Conservation (phyloP, 164 flowering plant genomes). For the Stephania yunnanensis region DNA sequence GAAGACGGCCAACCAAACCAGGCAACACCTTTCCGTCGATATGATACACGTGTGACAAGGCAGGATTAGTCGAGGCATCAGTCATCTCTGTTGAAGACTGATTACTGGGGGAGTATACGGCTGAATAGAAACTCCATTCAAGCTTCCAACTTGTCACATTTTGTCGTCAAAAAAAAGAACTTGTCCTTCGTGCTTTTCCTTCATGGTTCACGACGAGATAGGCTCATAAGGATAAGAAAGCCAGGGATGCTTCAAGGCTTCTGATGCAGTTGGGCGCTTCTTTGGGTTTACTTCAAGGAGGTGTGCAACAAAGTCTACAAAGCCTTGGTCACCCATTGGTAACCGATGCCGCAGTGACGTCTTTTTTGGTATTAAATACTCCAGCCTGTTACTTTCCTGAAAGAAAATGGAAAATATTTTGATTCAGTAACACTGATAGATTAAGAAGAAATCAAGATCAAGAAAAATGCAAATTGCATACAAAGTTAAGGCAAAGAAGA, state of each 20-base stretch:
- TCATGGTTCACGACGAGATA: constrained; percentile 60
- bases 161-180: neutral
- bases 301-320: constrained; percentile 81
- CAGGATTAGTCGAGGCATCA: neutral
- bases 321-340: constrained; percentile 97
- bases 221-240: constrained; percentile 92
- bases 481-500: neutral
- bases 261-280: constrained; percentile 86
- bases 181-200: constrained; percentile 3
- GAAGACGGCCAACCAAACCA: constrained; percentile 15
- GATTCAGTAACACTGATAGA: neutral
- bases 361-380: constrained; percentile 90
- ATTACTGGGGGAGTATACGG: neutral
- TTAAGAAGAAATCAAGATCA: neutral
- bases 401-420: constrained; percentile 4
- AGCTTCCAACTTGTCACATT: neutral
- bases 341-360: constrained; percentile 83
- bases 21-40: constrained; percentile 21
- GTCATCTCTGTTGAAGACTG: neutral
- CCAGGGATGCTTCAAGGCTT: constrained; percentile 96
- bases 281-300: constrained; percentile 85
- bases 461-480: neutral
- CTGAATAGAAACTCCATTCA: neutral
- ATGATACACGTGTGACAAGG: constrained; percentile 17
- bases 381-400: constrained; percentile 87